phyloP scores from a whole-genome alignment of 2,329 filamentous ascomycete genomes.

The Epichloe scottii region DNA sequence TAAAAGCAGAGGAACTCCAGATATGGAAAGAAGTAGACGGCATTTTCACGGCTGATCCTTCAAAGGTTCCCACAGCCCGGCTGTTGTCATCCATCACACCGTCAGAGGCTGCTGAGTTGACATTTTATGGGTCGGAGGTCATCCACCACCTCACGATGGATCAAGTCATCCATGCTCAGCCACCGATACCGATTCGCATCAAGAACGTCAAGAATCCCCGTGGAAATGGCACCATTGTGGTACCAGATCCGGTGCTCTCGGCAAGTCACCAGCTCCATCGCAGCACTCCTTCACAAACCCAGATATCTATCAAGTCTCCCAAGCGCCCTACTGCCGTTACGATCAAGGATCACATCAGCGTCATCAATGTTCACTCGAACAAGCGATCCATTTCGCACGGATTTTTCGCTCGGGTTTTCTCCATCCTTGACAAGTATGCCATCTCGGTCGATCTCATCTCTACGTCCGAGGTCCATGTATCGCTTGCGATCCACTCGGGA shows the following conservation, averaged over 20 bases:
- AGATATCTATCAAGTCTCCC: constrained; percentile 36
- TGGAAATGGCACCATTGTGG: constrained; percentile 66
- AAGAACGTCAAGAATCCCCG: constrained; percentile 85
- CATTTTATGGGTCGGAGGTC: constrained; percentile 88
- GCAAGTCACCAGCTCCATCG: constrained; percentile 46
- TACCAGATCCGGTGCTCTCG: constrained; percentile 54
- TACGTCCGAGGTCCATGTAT: constrained; percentile 92
- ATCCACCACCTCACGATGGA: constrained; percentile 99
- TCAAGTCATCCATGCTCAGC: constrained; percentile 71
- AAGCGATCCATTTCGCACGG: constrained; percentile 92
- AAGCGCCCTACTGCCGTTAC: constrained; percentile 82
- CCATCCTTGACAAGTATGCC: constrained; percentile 72
- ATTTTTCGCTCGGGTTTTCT: constrained; percentile 90
- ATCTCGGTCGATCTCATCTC: constrained; percentile 94
- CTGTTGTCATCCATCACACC: constrained; percentile 84
- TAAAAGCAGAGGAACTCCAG: constrained; percentile 80
- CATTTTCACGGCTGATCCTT: constrained; percentile 74
- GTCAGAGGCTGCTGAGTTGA: constrained; percentile 88
- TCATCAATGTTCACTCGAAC: constrained; percentile 97
- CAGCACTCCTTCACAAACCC: constrained; percentile 29
- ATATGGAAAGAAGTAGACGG: constrained; percentile 99
- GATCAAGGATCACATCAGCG: constrained; percentile 92
- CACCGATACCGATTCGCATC: constrained; percentile 73
- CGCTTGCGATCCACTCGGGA: constrained; percentile 86
- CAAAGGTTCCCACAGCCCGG: constrained; percentile 85